Conservation (phyloP, 2,329 filamentous ascomycete species). For the Fusarium sp. region DNA sequence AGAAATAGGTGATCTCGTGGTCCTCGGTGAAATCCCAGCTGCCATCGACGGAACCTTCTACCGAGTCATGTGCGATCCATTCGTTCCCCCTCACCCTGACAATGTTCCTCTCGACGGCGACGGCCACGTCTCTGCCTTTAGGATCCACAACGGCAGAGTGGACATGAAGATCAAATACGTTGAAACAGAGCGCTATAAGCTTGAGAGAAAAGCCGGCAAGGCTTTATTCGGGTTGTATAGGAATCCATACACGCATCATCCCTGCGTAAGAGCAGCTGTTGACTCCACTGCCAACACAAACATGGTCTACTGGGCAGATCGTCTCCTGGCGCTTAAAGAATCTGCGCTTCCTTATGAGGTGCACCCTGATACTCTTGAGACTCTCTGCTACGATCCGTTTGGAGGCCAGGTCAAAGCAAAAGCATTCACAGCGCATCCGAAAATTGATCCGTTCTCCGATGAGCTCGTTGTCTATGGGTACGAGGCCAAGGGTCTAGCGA, state of each 20-base stretch:
- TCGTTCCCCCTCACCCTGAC: conserved; percentile 46
- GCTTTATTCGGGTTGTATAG: conserved; percentile 31
- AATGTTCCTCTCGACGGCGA: conserved; percentile 54
- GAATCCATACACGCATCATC: conserved; percentile 22
- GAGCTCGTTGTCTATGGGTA: conserved; percentile 25
- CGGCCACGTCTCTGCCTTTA: conserved; percentile 52
- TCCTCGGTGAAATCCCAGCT: conserved; percentile 34
- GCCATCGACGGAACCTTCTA: conserved; percentile 42
- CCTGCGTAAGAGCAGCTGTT: conserved; percentile 8
- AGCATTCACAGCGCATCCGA: conserved; percentile 19
- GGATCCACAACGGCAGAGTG: conserved; percentile 47
- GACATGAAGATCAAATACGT: conserved; percentile 52
- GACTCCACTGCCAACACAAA: conserved; percentile 32
- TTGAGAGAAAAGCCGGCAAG: conserved; percentile 51
- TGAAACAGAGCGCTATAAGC: conserved; percentile 53
- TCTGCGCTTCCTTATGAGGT: conserved; percentile 12
- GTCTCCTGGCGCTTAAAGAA: conserved; percentile 17
- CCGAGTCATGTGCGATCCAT: conserved; percentile 55
- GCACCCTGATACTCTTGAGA: conserved; percentile 23
- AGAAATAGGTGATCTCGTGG: conserved; percentile 19
- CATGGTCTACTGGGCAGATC: conserved; percentile 13
- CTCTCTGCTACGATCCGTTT: conserved; percentile 10
- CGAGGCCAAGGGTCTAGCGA: conserved; percentile 26
- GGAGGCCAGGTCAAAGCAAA: conserved; percentile 15
- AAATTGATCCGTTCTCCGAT: conserved; percentile 8